These are phyloP conservation scores for Aaosphaeria arxii DNA, from an alignment of 2,329 filamentous ascomycete species.

Conservation along the genomic window DNA sequence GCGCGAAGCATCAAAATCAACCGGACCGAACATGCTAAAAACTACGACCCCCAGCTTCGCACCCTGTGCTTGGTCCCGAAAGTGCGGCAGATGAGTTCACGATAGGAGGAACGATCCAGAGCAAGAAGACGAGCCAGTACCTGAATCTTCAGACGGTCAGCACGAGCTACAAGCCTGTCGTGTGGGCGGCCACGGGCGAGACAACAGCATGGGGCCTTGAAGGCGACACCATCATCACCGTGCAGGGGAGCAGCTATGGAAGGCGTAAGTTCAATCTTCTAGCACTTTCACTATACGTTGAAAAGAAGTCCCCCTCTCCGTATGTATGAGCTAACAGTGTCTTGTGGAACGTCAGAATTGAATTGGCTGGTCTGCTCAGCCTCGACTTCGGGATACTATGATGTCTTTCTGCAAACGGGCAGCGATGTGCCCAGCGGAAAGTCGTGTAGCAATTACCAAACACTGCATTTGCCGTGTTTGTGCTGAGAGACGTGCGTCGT, in stretches of 20 bases:
- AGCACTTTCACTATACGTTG: background rate
- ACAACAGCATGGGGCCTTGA: constrained; percentile 53
- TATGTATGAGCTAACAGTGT: background rate
- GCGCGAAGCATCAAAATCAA: background rate
- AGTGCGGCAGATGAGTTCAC: constrained; percentile 48
- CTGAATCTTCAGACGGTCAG: constrained; percentile 47
- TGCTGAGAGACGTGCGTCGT: constrained; percentile 27
- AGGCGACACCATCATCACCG: constrained; percentile 49
- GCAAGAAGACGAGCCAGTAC: constrained; percentile 47
- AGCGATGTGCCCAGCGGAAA: constrained; percentile 48
- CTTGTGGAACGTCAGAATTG: constrained; percentile 33
- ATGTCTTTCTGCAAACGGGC: constrained; percentile 54
- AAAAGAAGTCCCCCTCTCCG: background rate
- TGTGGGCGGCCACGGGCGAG: constrained; percentile 40
- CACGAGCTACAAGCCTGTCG: constrained; percentile 54
- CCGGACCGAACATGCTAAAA: background rate
- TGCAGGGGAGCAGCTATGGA: constrained; percentile 43
- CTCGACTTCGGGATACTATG: constrained; percentile 43
- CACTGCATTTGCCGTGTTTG: constrained; percentile 53
- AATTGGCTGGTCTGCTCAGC: constrained; percentile 53
- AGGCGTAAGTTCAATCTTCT: constrained; percentile 29
- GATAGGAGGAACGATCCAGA: constrained; percentile 50
- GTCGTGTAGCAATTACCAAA: constrained; percentile 55
- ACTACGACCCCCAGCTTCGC: constrained; percentile 23
- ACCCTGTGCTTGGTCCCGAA: constrained; percentile 54